phyloP scores from a whole-genome alignment of 106 monocot genomes.

The Apostasia ramifera region DNA sequence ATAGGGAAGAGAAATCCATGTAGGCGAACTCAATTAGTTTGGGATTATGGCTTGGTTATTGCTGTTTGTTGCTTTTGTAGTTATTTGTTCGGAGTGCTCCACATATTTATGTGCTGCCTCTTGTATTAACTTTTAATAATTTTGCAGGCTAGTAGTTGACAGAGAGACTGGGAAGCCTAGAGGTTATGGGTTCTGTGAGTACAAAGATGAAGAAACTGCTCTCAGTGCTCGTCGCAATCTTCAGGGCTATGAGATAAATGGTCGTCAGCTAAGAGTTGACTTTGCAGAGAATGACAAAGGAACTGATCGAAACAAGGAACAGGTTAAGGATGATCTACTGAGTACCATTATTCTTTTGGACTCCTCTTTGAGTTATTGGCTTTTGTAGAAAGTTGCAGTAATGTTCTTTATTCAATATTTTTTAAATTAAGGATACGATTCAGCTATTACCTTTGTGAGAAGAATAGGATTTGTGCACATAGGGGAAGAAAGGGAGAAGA shows the following conservation, averaged over 20 bases:
- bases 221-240: slow-evolving; percentile 95
- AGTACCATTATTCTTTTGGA: slow-evolving; percentile 1
- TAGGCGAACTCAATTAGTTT: too few relatives aligned
- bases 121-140: not conserved
- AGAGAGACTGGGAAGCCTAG: slow-evolving; percentile 96
- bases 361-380: not conserved
- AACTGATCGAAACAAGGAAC: slow-evolving; percentile 72
- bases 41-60: too few relatives aligned
- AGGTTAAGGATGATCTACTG: slow-evolving; percentile 35
- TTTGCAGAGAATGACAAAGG: slow-evolving; percentile 98
- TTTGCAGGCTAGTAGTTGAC: slow-evolving; percentile 84
- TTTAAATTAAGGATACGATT: not conserved
- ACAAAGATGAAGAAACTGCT: slow-evolving; percentile 98
- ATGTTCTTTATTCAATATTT: not conserved
- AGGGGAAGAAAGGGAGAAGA: too few relatives aligned
- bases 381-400: not conserved
- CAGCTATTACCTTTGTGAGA: not conserved
- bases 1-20: too few relatives aligned
- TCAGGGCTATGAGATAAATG: slow-evolving; percentile 98
- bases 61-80: too few relatives aligned
- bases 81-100: too few relatives aligned
- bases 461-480: not conserved
- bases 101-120: not conserved
- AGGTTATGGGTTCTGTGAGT: slow-evolving; percentile 98
- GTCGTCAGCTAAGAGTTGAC: slow-evolving; percentile 91